These are phyloP conservation scores for Mycena belliarum DNA, from an alignment of 768 basidiomycete species.

Conservation along the genomic window DNA sequence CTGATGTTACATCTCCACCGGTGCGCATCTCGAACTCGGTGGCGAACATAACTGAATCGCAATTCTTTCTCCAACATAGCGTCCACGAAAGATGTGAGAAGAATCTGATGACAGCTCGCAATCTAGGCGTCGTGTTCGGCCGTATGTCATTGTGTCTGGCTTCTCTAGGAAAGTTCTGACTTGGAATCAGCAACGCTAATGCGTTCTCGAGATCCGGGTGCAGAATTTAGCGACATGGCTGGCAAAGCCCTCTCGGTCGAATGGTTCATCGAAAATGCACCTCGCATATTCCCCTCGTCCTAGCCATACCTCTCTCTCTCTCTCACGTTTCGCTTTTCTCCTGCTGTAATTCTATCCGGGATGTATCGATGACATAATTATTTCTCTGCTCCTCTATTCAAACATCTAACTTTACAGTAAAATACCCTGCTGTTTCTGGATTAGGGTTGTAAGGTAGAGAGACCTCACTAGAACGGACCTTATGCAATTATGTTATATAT, in stretches of 20 bases:
- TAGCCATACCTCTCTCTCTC: conserved; percentile 6
- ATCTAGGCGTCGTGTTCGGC: conserved; percentile 96
- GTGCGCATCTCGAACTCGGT: conserved; percentile 46
- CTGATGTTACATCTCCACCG: conserved; percentile 88
- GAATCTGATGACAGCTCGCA: conserved; percentile 94
- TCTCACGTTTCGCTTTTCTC: neutral
- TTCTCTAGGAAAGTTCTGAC: neutral
- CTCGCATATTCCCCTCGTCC: conserved; percentile 43
- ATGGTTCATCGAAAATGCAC: conserved; percentile 92
- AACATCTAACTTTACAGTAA: conserved; percentile 17
- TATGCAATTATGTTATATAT: conserved; percentile 21
- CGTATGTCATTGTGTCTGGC: conserved; percentile 58
- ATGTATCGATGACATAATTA: conserved; percentile 25
- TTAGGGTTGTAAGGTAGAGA: conserved; percentile 20
- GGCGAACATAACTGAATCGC: conserved; percentile 26
- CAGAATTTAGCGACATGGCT: conserved; percentile 98
- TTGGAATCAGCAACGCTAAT: conserved; percentile 79
- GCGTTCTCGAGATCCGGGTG: conserved; percentile 80
- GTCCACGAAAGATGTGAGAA: conserved; percentile 65
- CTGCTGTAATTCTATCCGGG: conserved; percentile 19
- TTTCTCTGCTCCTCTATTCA: conserved; percentile 23
- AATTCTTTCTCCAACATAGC: conserved; percentile 25
- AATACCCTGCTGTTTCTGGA: conserved; percentile 15
- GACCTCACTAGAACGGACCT: conserved; percentile 17
- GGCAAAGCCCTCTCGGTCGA: conserved; percentile 92